These are phyloP conservation scores for Vaccinium corymbosum DNA, from an alignment of 148 eudicot species.

Conservation along the genomic window DNA sequence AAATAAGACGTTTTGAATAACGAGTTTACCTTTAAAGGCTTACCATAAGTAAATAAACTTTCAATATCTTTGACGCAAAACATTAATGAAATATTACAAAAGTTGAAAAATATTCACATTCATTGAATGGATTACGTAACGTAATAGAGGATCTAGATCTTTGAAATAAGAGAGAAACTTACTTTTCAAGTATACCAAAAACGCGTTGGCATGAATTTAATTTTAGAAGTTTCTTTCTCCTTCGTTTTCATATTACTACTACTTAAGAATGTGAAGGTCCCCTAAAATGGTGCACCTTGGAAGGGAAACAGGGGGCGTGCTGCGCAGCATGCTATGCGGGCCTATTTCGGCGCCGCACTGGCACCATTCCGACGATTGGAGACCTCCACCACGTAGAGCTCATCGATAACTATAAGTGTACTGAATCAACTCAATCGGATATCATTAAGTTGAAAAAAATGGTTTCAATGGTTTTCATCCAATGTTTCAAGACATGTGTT, in stretches of 20 bases:
- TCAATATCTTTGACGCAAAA: neutral
- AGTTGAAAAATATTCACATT: neutral
- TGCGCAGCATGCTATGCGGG: no score
- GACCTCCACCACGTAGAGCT: no score
- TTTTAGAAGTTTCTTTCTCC: neutral
- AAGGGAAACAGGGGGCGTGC: no score
- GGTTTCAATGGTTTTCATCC: no score
- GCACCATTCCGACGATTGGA: no score
- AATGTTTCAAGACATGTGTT: no score
- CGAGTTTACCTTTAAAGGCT: neutral
- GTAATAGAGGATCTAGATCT: neutral
- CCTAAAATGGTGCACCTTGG: no score
- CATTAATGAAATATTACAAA: neutral
- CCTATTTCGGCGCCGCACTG: no score
- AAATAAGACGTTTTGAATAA: neutral
- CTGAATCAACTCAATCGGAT: no score
- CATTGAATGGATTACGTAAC: neutral
- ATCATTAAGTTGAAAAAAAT: no score
- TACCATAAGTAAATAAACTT: neutral
- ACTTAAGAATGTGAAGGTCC: no score
- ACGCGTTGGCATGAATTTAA: neutral
- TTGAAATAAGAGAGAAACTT: neutral
- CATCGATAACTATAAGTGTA: no score
- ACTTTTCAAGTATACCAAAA: neutral
- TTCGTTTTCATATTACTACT: neutral